These are phyloP conservation scores for Tilletiaria anomala DNA, from an alignment of 1,284 basidiomycete genomes.

Conservation along the genomic window DNA sequence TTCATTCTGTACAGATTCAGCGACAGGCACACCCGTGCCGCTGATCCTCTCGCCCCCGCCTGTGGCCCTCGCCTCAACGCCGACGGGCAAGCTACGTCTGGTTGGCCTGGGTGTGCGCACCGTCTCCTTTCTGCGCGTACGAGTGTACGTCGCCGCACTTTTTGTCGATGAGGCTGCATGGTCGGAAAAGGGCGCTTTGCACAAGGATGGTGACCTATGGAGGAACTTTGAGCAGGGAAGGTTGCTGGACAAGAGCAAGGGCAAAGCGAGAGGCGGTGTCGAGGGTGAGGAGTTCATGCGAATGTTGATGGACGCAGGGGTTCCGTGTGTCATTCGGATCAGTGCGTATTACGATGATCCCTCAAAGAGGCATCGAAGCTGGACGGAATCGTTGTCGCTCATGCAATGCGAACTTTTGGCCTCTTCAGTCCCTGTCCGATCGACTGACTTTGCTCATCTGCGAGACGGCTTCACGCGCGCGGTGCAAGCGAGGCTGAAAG, in stretches of 20 bases:
- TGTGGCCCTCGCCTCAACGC: no score
- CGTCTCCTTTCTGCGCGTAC: constrained; percentile 62
- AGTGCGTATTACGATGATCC: no score
- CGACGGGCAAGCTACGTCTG: constrained; percentile 46
- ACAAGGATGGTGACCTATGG: constrained; percentile 4
- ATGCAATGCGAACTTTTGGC: constrained; percentile 39
- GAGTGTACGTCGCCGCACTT: constrained; percentile 71
- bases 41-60: no score
- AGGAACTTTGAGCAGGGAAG: constrained; percentile 1
- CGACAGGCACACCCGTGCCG: no score
- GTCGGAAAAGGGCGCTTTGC: constrained; percentile 6
- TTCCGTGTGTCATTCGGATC: constrained; percentile 15
- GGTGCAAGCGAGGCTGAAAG: constrained; percentile 52
- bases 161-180: constrained; percentile 56
- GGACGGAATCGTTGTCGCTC: no score
- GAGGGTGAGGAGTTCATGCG: background rate
- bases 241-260: constrained; percentile 15
- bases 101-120: constrained; percentile 68
- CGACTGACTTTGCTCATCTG: constrained; percentile 64
- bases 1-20: no score
- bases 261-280: background rate
- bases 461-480: constrained; percentile 66
- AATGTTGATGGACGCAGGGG: constrained; percentile 5
- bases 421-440: constrained; percentile 69
- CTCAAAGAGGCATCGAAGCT: no score